Base-by-base conservation (phyloP, 2,329 filamentous ascomycete species). In the Neonectria magnoliae region DNA sequence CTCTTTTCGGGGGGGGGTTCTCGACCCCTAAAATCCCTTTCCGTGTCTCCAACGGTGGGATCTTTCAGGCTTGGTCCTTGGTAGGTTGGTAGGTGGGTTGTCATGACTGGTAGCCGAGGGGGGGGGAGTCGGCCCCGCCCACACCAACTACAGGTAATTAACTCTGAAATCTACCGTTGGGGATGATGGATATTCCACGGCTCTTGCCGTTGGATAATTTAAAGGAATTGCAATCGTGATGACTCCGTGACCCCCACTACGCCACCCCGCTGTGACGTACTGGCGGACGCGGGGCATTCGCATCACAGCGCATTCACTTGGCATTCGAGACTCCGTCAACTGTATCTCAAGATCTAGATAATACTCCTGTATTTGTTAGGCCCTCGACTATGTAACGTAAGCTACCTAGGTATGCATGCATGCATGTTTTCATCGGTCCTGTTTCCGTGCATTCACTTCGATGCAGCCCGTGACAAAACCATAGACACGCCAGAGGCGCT, bases 211-310 rank as follows among this genome's bases (percentile, higher is more conserved):
- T 41, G n/a, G 16, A 41, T n/a, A 7, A 41, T 5, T 1, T 25
- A 25, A 6, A 41, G 14, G 36, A n/a, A 41, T 41, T 41, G 38
- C 38, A 41, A 10, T 16, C 38, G 38, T 2, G 36, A n/a, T 38
- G 14, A 16, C 36, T 38, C 25, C 5, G 5, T 20, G 55, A 57
- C 55, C 55, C 55, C 55, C 55, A 59, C 56, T 22, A 59, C 18
- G 10, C 36, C 36, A 25, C 47, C 48, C 33, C 27, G 8, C 38
- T 18, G n/a, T 20, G 27, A 20, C 16, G n/a, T 22, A 51, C 4
- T 20, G 38, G n/a, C 38, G 38, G 16, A 51, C 47, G 56, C 44
- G 56, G 56, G 56, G 47, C 56, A 36, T 29, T 29, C 20, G 31
- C 48, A 38, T 13, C 20, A 16, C 14, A 25, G 42, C 18, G 27